Percentiles rank a stretch among this genome's conserved stretches.
Conservation (phyloP, 768 basidiomycete genomes). For the Boletus rex-veris region DNA sequence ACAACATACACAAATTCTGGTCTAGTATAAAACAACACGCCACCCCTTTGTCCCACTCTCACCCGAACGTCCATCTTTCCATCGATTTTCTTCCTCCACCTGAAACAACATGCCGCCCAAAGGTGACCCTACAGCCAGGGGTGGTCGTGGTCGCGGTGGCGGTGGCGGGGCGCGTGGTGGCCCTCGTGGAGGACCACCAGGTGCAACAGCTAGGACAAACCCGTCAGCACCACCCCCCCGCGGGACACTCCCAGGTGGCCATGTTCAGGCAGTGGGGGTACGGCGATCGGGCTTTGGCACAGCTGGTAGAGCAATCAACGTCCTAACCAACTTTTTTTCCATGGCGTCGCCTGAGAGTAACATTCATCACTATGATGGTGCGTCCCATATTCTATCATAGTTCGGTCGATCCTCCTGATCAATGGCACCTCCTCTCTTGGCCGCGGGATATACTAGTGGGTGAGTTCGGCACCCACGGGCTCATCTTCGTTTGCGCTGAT, state of each 20-base stretch:
- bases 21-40: slow-evolving; percentile 20
- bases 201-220: slow-evolving; percentile 14
- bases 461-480: slow-evolving; percentile 1
- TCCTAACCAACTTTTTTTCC: slow-evolving; percentile 60
- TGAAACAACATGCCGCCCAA: slow-evolving; percentile 38
- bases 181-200: slow-evolving; percentile 27
- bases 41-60: slow-evolving; percentile 7
- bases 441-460: slow-evolving; percentile 17
- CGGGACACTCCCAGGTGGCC: slow-evolving; percentile 30
- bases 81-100: not conserved
- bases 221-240: slow-evolving; percentile 32
- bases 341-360: slow-evolving; percentile 57
- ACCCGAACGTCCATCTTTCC: slow-evolving; percentile 19
- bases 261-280: slow-evolving; percentile 59
- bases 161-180: slow-evolving; percentile 29
- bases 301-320: slow-evolving; percentile 43
- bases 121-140: slow-evolving; percentile 24
- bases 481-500: slow-evolving; percentile 10
- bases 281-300: slow-evolving; percentile 63
- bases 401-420: slow-evolving; percentile 22
- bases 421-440: not conserved
- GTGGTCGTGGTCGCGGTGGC: slow-evolving; percentile 25
- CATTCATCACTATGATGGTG: slow-evolving; percentile 81
- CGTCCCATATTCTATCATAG: slow-evolving; percentile 33
- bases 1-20: slow-evolving; percentile 29